Evolutionary conservation across 257 asterid genomes (phyloP), one percentile per base, ranked within the genome.

Genomic region (Solanum sitiens): DNA sequence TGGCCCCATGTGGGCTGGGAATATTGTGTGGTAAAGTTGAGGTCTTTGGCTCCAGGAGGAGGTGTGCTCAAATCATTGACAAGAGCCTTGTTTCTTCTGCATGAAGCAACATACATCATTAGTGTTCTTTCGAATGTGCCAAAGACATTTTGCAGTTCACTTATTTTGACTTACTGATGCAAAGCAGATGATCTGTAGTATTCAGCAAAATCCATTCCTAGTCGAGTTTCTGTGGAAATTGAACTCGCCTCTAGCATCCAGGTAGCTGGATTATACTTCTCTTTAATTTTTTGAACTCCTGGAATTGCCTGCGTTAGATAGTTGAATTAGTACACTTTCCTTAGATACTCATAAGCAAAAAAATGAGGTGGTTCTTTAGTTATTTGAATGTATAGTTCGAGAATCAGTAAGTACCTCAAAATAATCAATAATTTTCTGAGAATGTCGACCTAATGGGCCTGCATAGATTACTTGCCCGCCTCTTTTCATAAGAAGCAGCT

Each of bases 401-500:
- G 30, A 79, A 83, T 53, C 27, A 21, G 44, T 11, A 63, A 71
- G 86, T 92, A 94, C 96, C 97, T 94, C 95, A 79, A 93, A 94
- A 87, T 93, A 94, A 70, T 89, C 90, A 8, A 93, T 76, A 73
- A 94, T 89, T 56, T 90, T 87, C 59, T 85, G 91, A 7, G 96
- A 94, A 83, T 92, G 89, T 42, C 50, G 88, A 72, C 98, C 98
- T 12, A 93, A 71, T 56, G 94, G 92, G 33, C 97, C 97, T 75
- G 95, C 95, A 59, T 92, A 93, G 72, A 92, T 94, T 59, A 92
- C 90, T 90, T 89, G 91, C 5, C 98, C 98, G 32, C 98, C 98
- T 89, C 93, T 87, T 91, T 94, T 94, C 95, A 93, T 72, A 80
- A 94, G 92, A 88, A 94, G 93, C 75, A 94, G 89, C 98, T 94